Evolutionary conservation across 2,329 filamentous ascomycete genomes (phyloP), one percentile per base, ranked within the genome.

Genomic region (Acephala macrosclerotiorum): DNA sequence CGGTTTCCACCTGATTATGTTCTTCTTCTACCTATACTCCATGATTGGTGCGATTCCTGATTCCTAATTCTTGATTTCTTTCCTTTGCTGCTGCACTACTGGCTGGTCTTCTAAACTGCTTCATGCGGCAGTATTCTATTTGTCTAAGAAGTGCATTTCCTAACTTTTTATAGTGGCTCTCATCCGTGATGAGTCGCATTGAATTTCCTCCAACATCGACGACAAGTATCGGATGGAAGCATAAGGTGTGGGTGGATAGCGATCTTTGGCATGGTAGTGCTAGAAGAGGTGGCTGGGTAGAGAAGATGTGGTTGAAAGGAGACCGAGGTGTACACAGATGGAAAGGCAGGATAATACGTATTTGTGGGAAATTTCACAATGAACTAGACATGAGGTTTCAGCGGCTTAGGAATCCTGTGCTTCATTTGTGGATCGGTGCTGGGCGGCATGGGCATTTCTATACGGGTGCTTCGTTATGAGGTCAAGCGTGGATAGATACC

Each of bases 21-120:
- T 99, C 88, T 99, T 99, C 89, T 99, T 98, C 88, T 99, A 99
- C 84, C 91, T 99, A 64, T 97, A 97, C 88, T 96, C 71, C 14
- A 75, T 75, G 74, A 75, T 75, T 74, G 49, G 49, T 53, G 18
- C 25, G 49, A 33, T 33, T 9, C 29, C 29, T 14, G 14, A 16
- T 33, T 11, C 49, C 22, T 16, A 14, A 29, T 33, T 11, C 49
- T 9, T 16, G 4, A 29, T 12, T 18, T 12, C 12, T 53, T 33
- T 26, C 12, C 25, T n/a, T 7, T 29, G 25, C 25, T 53, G 49
- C 49, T 53, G 26, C 20, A 25, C 3, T 49, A 18, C 38, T 42
- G 18, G 45, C 45, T 42, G 45, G n/a, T 49, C 45, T 11, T 53
- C 33, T 26, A 4, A 4, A 33, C 3, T 11, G 16, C 14, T 18